These are phyloP conservation scores for Syzygium malaccense DNA, from an alignment of 441 rosid species.

Conservation along the genomic window DNA sequence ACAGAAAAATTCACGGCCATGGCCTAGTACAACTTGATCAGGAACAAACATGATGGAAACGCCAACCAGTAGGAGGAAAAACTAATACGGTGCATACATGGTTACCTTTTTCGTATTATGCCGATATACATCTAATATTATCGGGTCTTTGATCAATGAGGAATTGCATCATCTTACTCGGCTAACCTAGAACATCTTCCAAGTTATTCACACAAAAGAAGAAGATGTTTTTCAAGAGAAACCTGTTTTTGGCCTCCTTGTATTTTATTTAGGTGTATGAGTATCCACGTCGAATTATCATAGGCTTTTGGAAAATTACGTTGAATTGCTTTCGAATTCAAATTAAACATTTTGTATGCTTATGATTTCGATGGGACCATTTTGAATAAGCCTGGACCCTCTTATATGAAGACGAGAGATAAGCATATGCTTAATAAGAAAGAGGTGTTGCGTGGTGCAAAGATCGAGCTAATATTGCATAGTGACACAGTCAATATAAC, in stretches of 20 bases:
- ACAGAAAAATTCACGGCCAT: background rate
- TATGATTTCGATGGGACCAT: background rate
- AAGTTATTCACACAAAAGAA: background rate
- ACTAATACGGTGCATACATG: background rate
- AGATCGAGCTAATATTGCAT: background rate
- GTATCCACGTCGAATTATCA: background rate
- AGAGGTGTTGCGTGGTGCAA: background rate
- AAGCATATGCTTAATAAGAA: background rate
- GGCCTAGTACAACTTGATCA: background rate
- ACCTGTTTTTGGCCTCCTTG: background rate
- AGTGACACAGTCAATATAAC: background rate
- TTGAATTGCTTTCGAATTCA: background rate
- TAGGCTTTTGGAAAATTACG: background rate
- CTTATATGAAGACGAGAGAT: background rate
- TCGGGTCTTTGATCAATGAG: background rate
- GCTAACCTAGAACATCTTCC: background rate
- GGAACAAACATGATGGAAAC: background rate
- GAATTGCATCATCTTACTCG: background rate
- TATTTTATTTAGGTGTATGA: background rate
- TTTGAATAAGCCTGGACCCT: background rate
- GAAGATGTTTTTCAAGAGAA: background rate
- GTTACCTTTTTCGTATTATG: background rate
- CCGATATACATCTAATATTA: background rate
- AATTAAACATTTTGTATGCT: accelerated
- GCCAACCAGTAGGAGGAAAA: background rate